Base-by-base conservation (phyloP, 192 early-diverging fungal species). In the Gaertneriomyces semiglobifer region DNA sequence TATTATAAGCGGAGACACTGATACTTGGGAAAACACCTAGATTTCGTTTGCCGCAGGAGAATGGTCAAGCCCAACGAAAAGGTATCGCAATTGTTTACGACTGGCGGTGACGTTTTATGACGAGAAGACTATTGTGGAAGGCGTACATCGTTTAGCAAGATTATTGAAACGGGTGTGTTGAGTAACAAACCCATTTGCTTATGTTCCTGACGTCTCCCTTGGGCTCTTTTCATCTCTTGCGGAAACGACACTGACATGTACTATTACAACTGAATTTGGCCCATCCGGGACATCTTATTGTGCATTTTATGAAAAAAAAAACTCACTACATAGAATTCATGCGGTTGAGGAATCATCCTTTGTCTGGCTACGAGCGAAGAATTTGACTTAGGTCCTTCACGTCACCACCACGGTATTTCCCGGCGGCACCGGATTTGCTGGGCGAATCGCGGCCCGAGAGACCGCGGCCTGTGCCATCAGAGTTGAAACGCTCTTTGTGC, bases 361-460 rank as follows among this genome's bases (percentile, higher is more conserved):
- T 67, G 44, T 33, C 48, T 50, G 48, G 12, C 39, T 57, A 57
- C 18, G 55, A 57, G 33, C 81, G 41, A 19, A 83, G 62, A 62
- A 83, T 83, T 53, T 83, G 81, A 43, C 62, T 66, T 9, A 83
- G 61, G 25, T 70, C 72, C 8, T 77, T 75, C 18, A 83, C 81
- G 68, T 83, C 71, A 5, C 81, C 76, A 33, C 77, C 81, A 16
- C 76, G 68, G 65, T 77, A 77, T 12, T 53, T 43, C 5, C 61
- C 50, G 19, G 63, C 38, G 14, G 48, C 54, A 8, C 51, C 58
- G 12, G 71, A 66, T 44, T 69, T 63, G 12, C 71, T 56, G 39
- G 74, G 57, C 5, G 81, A 41, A 44, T 80, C 81, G 12, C 83
- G 53, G 14, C 83, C 83, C 11, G 69, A 77, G 14, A 85, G 5